Evolutionary conservation across 1,284 basidiomycete species (phyloP).

Genomic region (Paramarasmius palmivorus): DNA sequence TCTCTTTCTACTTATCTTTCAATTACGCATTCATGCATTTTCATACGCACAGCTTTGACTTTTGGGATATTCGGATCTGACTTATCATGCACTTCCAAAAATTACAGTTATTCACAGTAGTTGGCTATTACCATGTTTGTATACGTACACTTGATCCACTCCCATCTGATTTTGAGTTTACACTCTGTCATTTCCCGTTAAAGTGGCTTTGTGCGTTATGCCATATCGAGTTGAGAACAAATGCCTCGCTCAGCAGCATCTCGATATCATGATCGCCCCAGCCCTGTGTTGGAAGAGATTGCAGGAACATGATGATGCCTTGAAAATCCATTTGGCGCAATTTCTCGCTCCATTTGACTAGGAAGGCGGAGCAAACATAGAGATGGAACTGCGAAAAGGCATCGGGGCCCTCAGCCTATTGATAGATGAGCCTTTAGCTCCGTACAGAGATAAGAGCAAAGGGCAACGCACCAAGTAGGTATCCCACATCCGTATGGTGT

Average conservation of each 20-base stretch:
- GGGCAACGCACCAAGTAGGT: conserved; percentile 81
- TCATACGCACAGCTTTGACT: no score
- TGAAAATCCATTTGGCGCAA: conserved; percentile 96
- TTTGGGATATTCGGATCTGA: not conserved
- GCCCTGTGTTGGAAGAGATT: conserved; percentile 91
- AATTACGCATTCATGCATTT: no score
- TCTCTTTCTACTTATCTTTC: no score
- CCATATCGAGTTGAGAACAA: conserved; percentile 92
- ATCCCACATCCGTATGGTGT: conserved; percentile 98
- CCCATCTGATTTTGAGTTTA: not conserved
- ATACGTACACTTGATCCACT: not conserved
- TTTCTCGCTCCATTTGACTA: conserved; percentile 90
- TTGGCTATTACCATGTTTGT: not conserved
- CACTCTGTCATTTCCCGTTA: conserved; percentile 38
- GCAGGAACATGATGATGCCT: conserved; percentile 99
- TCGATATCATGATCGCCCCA: conserved; percentile 98
- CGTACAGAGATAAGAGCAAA: conserved; percentile 3
- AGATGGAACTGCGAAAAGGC: conserved; percentile 97
- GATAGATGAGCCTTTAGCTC: conserved; percentile 7
- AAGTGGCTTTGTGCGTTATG: conserved; percentile 94
- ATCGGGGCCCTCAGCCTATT: conserved; percentile 89
- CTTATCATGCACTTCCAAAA: not conserved
- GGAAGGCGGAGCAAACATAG: conserved; percentile 94
- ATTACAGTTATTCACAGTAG: not conserved
- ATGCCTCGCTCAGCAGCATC: conserved; percentile 93